These are phyloP conservation scores for Botrytis deweyae DNA, from an alignment of 2,329 filamentous ascomycete genomes.

Conservation along the genomic window DNA sequence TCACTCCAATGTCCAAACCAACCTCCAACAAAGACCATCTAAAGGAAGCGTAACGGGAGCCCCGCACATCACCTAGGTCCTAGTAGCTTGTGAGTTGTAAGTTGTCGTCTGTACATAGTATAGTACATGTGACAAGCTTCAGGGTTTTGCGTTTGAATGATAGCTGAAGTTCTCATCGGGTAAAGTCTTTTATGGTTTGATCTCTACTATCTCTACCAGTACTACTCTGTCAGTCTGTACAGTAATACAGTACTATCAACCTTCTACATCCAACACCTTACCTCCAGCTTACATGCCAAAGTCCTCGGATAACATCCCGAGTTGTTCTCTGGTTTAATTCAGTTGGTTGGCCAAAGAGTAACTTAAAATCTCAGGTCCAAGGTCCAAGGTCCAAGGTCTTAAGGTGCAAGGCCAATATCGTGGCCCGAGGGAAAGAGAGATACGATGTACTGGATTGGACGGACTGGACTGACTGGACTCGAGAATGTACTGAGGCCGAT, in stretches of 20 bases:
- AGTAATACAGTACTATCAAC: background rate
- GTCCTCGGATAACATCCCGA: background rate
- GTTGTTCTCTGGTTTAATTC: background rate
- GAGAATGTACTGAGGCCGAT: too few species aligned
- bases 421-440: background rate
- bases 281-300: background rate
- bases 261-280: background rate
- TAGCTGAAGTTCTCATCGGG: background rate
- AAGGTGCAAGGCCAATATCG: background rate
- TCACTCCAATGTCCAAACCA: background rate
- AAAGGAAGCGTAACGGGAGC: background rate
- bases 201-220: background rate
- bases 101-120: background rate
- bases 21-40: background rate
- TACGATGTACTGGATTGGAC: background rate
- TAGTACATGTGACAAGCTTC: background rate
- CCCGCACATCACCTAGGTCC: background rate
- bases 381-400: background rate
- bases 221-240: background rate
- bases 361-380: background rate
- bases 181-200: background rate
- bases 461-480: background rate
- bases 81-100: background rate
- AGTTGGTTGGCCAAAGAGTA: background rate
- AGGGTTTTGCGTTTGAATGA: too few species aligned